Percentiles rank a stretch among this genome's conserved stretches.
These are phyloP conservation scores for Amylocystis lapponica DNA, from an alignment of 768 basidiomycete species.

Conservation along the genomic window DNA sequence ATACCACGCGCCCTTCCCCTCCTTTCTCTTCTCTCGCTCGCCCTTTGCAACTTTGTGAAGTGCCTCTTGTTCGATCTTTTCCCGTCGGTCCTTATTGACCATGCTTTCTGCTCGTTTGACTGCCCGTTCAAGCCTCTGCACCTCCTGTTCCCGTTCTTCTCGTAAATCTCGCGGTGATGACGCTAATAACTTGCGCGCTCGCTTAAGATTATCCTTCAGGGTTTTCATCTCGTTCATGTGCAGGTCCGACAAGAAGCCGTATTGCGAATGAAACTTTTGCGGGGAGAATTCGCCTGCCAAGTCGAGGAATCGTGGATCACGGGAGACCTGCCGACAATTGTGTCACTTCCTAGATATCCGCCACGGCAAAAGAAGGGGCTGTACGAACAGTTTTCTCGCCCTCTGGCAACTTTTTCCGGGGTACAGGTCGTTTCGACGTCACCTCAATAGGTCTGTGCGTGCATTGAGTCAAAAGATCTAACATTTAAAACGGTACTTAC, in stretches of 20 bases:
- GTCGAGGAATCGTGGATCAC: conserved; percentile 84
- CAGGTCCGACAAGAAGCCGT: conserved; percentile 66
- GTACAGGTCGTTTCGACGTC: conserved; percentile 81
- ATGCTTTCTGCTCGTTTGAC: conserved; percentile 70
- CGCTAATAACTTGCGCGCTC: conserved; percentile 56
- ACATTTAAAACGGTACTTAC: conserved; percentile 44
- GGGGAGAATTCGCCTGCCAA: conserved; percentile 63
- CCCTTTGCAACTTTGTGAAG: conserved; percentile 40
- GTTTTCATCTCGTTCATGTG: conserved; percentile 60
- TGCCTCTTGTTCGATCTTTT: conserved; percentile 67
- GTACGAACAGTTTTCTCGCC: conserved; percentile 53
- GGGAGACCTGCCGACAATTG: conserved; percentile 46
- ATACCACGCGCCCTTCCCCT: conserved; percentile 82
- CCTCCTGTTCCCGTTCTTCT: conserved; percentile 59
- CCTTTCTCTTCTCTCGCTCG: conserved; percentile 59
- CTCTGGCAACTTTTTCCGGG: conserved; percentile 62
- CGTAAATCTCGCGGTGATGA: conserved; percentile 58
- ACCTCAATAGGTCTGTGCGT: conserved; percentile 65
- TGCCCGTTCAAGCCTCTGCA: conserved; percentile 62
- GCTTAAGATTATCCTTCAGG: conserved; percentile 59
- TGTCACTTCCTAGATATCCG: neutral
- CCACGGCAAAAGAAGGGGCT: neutral
- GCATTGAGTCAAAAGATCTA: neutral
- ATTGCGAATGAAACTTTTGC: conserved; percentile 61
- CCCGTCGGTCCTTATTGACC: conserved; percentile 66